phyloP scores from a whole-genome alignment of 495 filamentous ascomycete genomes.

The Trichoderma virens region DNA sequence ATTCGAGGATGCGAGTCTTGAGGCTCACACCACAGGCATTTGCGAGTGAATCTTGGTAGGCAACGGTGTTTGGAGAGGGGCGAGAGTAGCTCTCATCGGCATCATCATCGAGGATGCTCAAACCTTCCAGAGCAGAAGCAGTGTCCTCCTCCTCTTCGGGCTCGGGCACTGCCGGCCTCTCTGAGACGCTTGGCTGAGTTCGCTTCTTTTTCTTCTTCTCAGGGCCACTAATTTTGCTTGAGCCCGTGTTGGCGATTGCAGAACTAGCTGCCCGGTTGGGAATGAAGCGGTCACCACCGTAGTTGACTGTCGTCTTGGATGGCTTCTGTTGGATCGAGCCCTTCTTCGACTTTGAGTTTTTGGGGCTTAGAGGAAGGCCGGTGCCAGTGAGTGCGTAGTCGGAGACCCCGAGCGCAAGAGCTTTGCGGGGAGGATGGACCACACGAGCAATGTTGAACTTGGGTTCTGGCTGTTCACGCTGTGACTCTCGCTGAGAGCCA shows the following conservation, averaged over 20 bases:
- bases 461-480: slow-evolving; percentile 21
- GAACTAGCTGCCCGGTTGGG: slow-evolving; percentile 87
- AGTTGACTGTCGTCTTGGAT: slow-evolving; percentile 71
- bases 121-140: slow-evolving; percentile 66
- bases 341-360: slow-evolving; percentile 58
- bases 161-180: slow-evolving; percentile 59
- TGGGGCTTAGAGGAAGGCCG: slow-evolving; percentile 61
- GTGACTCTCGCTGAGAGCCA: neutral
- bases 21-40: slow-evolving; percentile 87
- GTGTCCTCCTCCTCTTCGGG: slow-evolving; percentile 70
- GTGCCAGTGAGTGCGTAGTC: slow-evolving; percentile 89
- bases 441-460: slow-evolving; percentile 88
- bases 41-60: slow-evolving; percentile 88
- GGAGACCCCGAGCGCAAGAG: slow-evolving; percentile 81
- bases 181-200: slow-evolving; percentile 36
- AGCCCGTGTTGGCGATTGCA: slow-evolving; percentile 71
- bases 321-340: slow-evolving; percentile 54
- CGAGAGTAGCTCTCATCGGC: slow-evolving; percentile 55
- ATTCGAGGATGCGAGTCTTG: slow-evolving; percentile 93
- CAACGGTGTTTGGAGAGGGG: slow-evolving; percentile 75
- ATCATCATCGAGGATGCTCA: slow-evolving; percentile 54
- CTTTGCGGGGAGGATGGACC: slow-evolving; percentile 60
- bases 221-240: slow-evolving; percentile 63
- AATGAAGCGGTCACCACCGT: slow-evolving; percentile 92
- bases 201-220: slow-evolving; percentile 60